These are phyloP conservation scores for Salvia miltiorrhiza DNA, from an alignment of 257 asterid genomes.

Conservation along the genomic window DNA sequence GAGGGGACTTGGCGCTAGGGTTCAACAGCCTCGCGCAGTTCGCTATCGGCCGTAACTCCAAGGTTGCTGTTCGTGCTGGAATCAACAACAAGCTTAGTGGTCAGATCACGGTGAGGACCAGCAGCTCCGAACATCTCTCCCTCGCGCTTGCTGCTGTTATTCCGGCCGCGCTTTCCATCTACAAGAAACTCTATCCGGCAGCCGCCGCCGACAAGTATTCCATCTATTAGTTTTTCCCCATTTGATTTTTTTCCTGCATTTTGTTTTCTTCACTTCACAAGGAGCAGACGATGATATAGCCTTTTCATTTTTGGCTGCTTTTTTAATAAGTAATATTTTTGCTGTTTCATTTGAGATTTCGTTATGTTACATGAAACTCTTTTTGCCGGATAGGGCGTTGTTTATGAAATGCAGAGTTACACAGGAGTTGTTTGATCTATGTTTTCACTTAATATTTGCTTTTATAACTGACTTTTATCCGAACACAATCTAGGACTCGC, in stretches of 20 bases:
- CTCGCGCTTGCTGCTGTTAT: slow-evolving; percentile 78
- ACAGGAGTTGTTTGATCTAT: background rate
- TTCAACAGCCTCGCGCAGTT: slow-evolving; percentile 73
- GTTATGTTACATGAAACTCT: slow-evolving; percentile 3
- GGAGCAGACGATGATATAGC: slow-evolving; percentile 14
- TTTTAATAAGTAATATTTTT: slow-evolving; percentile 27
- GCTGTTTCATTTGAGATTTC: slow-evolving; percentile 14
- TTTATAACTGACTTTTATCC: too few species aligned
- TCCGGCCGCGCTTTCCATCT: slow-evolving; percentile 65
- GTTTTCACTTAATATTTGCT: background rate
- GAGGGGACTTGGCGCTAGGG: slow-evolving; percentile 88
- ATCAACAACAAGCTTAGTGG: slow-evolving; percentile 93
- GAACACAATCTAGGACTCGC: too few species aligned
- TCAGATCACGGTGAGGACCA: slow-evolving; percentile 81
- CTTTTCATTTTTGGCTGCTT: slow-evolving; percentile 24
- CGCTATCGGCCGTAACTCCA: slow-evolving; percentile 64
- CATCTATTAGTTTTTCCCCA: slow-evolving; percentile 44
- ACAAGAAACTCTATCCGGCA: slow-evolving; percentile 65
- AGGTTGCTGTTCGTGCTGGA: slow-evolving; percentile 91
- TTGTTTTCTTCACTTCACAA: slow-evolving; percentile 17
- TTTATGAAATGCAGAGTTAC: slow-evolving; percentile 25
- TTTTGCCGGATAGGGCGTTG: slow-evolving; percentile 16
- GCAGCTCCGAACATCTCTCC: slow-evolving; percentile 91
- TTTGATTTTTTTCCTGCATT: slow-evolving; percentile 21
- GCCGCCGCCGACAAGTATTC: slow-evolving; percentile 52